Evolutionary conservation across 208 protist genomes (phyloP).

Genomic region (Trypanosoma boissoni): DNA sequence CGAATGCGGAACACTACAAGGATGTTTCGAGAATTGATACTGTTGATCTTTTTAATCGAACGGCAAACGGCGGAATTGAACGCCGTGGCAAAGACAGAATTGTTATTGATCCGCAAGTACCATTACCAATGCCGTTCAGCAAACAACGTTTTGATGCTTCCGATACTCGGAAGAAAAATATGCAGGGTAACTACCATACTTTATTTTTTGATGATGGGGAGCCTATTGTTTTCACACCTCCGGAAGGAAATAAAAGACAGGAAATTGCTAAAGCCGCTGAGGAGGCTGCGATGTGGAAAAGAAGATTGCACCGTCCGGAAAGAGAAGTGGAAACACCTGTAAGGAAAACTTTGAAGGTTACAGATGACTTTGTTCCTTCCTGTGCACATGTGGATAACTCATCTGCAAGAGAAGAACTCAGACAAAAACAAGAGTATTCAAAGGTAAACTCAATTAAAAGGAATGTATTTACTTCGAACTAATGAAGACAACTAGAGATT

Average conservation of each 20-base stretch:
- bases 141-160: conserved; percentile 33
- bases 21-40: background rate
- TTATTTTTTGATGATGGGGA: conserved; percentile 73
- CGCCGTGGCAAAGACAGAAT: conserved; percentile 33
- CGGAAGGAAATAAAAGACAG: conserved; percentile 63
- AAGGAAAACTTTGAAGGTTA: conserved; percentile 46
- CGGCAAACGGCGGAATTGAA: background rate
- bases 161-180: conserved; percentile 23
- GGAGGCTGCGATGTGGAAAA: conserved; percentile 25
- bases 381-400: conserved; percentile 52
- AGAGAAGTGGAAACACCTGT: conserved; percentile 24
- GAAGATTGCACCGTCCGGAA: conserved; percentile 13
- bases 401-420: conserved; percentile 19
- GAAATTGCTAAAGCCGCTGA: conserved; percentile 45
- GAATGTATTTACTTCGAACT: too few relatives aligned
- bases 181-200: conserved; percentile 60
- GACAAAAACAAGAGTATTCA: conserved; percentile 12
- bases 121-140: conserved; percentile 55
- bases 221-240: conserved; percentile 44
- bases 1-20: background rate
- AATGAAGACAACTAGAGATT: too few relatives aligned
- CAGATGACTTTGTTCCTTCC: conserved; percentile 68
- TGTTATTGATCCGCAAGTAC: conserved; percentile 67
- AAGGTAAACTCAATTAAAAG: conserved; percentile 9
- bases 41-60: background rate